phyloP scores from a whole-genome alignment of 768 basidiomycete species.

The Mrakia frigida region DNA sequence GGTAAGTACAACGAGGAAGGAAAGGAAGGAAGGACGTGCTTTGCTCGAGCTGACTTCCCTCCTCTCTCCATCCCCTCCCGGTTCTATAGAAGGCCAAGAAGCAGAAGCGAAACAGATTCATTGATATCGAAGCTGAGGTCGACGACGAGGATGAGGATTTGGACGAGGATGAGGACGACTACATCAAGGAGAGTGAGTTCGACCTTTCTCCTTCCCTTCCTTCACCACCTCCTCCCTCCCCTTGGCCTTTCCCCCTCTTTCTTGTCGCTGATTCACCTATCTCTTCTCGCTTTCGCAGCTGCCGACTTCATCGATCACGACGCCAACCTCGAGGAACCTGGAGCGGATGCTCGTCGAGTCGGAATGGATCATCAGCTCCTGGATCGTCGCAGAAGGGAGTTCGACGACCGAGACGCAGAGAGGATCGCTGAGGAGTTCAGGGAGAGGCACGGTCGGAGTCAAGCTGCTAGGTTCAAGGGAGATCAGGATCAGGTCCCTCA shows the following conservation, averaged over 20 bases:
- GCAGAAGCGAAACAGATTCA: constrained; percentile 63
- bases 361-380: constrained; percentile 47
- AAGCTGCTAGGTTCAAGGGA: constrained; percentile 69
- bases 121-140: constrained; percentile 93
- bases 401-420: constrained; percentile 72
- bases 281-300: constrained; percentile 28
- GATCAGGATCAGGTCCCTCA: constrained; percentile 93
- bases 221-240: background rate
- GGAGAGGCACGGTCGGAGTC: constrained; percentile 65
- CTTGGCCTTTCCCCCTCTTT: background rate
- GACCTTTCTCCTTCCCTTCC: background rate
- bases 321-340: constrained; percentile 53
- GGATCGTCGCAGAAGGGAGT: constrained; percentile 45
- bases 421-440: constrained; percentile 76
- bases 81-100: constrained; percentile 58
- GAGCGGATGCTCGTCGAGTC: constrained; percentile 57
- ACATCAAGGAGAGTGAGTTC: constrained; percentile 44
- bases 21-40: background rate
- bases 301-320: constrained; percentile 48
- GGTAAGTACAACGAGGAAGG: background rate
- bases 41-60: background rate
- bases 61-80: background rate
- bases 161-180: constrained; percentile 59
- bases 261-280: too few species aligned
- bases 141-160: constrained; percentile 96